Conservation (phyloP, 148 eudicot genomes). For the Amaranthus hypochondriacus region DNA sequence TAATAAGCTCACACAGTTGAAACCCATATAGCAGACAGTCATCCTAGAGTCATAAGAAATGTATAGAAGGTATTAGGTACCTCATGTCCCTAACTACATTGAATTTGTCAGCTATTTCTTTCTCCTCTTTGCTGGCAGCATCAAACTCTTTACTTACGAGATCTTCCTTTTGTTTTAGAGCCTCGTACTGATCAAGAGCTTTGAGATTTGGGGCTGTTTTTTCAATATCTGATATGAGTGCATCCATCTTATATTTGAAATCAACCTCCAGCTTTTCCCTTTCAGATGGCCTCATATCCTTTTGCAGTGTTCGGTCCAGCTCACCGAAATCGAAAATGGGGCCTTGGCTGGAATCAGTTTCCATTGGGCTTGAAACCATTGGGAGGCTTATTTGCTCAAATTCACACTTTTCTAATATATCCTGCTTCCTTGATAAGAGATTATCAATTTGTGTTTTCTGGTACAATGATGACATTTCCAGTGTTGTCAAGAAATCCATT, state of each 20-base stretch:
- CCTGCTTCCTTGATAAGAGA: conserved; percentile 65
- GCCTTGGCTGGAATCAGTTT: conserved; percentile 46
- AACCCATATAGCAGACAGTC: neutral
- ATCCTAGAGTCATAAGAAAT: neutral
- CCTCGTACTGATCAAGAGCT: conserved; percentile 95
- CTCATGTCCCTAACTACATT: conserved; percentile 65
- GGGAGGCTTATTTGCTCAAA: conserved; percentile 79
- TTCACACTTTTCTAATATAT: conserved; percentile 79
- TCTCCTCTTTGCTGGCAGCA: conserved; percentile 76
- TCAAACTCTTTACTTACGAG: conserved; percentile 70
- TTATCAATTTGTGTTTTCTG: conserved; percentile 79
- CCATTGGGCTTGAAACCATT: conserved; percentile 78
- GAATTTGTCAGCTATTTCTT: conserved; percentile 60
- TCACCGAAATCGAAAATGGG: conserved; percentile 68
- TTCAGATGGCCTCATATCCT: conserved; percentile 65
- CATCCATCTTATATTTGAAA: conserved; percentile 67
- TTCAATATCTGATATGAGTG: conserved; percentile 71
- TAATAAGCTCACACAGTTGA: neutral
- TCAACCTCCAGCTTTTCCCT: conserved; percentile 85
- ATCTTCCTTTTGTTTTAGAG: conserved; percentile 77
- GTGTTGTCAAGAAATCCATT: neutral
- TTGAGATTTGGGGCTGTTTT: conserved; percentile 94
- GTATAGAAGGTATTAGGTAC: conserved; percentile 31
- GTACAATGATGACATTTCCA: conserved; percentile 21
- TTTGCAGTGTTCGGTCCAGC: conserved; percentile 67